Conservation (phyloP, 1,284 basidiomycete species). For the Trichosporon inkin region DNA sequence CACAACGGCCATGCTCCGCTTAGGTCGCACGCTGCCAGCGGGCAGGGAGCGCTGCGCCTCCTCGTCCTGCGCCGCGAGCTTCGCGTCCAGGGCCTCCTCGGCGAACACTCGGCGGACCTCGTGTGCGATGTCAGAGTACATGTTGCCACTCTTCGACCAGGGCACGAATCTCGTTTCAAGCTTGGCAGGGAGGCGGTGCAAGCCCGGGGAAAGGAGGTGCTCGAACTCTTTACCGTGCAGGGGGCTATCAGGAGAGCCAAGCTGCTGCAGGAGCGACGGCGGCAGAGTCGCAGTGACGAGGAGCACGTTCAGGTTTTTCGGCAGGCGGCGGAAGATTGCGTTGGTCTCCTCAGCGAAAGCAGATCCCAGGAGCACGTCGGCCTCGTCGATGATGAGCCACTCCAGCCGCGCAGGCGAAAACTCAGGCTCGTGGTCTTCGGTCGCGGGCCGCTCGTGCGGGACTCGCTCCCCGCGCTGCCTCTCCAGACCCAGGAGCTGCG, state of each 20-base stretch:
- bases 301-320: conserved; percentile 55
- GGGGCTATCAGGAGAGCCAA: conserved; percentile 61
- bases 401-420: conserved; percentile 53
- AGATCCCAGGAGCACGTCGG: conserved; percentile 78
- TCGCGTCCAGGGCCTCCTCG: conserved; percentile 25
- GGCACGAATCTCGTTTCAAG: conserved; percentile 67
- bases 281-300: conserved; percentile 86
- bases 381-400: conserved; percentile 83
- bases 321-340: conserved; percentile 56
- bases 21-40: conserved; percentile 2
- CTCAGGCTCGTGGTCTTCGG: conserved; percentile 9
- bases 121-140: conserved; percentile 68
- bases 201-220: conserved; percentile 68
- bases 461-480: conserved; percentile 49
- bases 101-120: conserved; percentile 56
- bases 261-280: conserved; percentile 63
- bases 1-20: conserved; percentile 60
- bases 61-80: conserved; percentile 59
- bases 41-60: conserved; percentile 12
- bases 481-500: conserved; percentile 66
- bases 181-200: conserved; percentile 69
- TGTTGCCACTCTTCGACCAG: conserved; percentile 69
- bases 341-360: conserved; percentile 72
- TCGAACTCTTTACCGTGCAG: conserved; percentile 55
- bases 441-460: conserved; percentile 60